phyloP scores from a whole-genome alignment of 1,139 yeast genomes.

The Hansenula anomala region DNA sequence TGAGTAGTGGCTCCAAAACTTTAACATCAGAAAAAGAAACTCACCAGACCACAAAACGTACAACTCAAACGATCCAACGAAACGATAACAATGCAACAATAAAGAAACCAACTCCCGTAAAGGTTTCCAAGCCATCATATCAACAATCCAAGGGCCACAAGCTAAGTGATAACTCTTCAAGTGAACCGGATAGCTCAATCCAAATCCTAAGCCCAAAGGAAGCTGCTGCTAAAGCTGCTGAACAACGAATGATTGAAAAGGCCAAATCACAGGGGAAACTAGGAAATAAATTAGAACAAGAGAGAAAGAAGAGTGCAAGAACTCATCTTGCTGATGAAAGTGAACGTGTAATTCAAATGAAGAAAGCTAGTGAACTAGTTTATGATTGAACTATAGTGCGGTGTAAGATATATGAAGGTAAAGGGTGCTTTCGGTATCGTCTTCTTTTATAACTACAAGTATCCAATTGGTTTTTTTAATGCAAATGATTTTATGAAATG shows the following conservation, averaged over 20 bases:
- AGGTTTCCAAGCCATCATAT: background rate
- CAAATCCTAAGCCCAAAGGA: conserved; percentile 95
- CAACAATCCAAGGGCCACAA: background rate
- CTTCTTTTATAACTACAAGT: too few species aligned
- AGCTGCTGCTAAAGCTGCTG: conserved; percentile 72
- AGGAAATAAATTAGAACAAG: conserved; percentile 23
- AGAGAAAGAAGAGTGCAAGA: conserved; percentile 17
- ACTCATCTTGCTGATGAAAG: conserved; percentile 16
- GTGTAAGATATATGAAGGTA: too few species aligned
- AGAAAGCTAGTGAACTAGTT: conserved; percentile 15
- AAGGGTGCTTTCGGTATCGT: too few species aligned
- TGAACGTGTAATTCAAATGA: conserved; percentile 8
- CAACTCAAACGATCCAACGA: background rate
- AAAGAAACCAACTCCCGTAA: background rate
- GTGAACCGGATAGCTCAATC: conserved; percentile 45
- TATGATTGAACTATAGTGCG: conserved; percentile 18
- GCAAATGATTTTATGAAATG: too few species aligned
- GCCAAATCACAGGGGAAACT: conserved; percentile 18
- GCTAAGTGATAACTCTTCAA: background rate
- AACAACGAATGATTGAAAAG: conserved; percentile 12
- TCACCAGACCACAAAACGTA: background rate
- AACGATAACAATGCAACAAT: background rate
- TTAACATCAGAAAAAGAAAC: background rate
- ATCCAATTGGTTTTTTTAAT: too few species aligned
- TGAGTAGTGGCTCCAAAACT: background rate